phyloP scores from a whole-genome alignment of 192 early-diverging fungal species.

The Entophlyctis luteolus region DNA sequence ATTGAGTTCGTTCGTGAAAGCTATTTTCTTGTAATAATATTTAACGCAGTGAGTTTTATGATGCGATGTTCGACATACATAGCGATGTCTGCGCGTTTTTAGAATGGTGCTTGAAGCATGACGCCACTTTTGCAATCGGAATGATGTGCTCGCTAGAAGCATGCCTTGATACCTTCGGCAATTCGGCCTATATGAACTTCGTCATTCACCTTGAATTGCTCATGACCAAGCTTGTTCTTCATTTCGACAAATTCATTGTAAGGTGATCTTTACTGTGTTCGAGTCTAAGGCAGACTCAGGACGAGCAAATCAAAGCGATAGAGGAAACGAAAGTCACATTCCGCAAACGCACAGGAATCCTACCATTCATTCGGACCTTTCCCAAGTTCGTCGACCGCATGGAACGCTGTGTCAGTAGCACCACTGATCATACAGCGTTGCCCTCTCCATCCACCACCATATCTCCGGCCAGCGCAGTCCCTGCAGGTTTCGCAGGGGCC shows the following conservation, averaged over 20 bases:
- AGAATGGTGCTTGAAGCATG: slow-evolving; percentile 64
- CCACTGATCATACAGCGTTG: neutral
- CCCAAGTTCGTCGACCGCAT: slow-evolving; percentile 48
- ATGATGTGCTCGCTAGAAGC: slow-evolving; percentile 82
- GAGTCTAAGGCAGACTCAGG: slow-evolving; percentile 35
- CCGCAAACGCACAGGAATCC: slow-evolving; percentile 82
- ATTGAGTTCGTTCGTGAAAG: slow-evolving; percentile 49
- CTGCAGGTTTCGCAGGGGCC: slow-evolving; percentile 32
- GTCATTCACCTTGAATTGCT: slow-evolving; percentile 65
- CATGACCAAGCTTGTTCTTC: slow-evolving; percentile 56
- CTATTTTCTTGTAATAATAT: neutral
- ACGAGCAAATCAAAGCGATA: slow-evolving; percentile 83
- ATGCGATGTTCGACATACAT: slow-evolving; percentile 71
- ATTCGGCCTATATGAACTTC: slow-evolving; percentile 69
- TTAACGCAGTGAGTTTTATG: slow-evolving; percentile 68
- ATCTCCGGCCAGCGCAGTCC: neutral
- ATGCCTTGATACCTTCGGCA: slow-evolving; percentile 61
- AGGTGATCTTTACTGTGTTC: neutral
- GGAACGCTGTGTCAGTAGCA: neutral
- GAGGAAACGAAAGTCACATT: slow-evolving; percentile 87
- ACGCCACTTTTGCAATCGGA: slow-evolving; percentile 58
- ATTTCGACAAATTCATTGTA: slow-evolving; percentile 74
- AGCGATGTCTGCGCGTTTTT: slow-evolving; percentile 69
- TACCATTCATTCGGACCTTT: slow-evolving; percentile 85
- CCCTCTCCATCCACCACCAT: neutral